Evolutionary conservation across 2,329 filamentous ascomycete genomes (phyloP).

Genomic region (Chaetomiaceae sp.): DNA sequence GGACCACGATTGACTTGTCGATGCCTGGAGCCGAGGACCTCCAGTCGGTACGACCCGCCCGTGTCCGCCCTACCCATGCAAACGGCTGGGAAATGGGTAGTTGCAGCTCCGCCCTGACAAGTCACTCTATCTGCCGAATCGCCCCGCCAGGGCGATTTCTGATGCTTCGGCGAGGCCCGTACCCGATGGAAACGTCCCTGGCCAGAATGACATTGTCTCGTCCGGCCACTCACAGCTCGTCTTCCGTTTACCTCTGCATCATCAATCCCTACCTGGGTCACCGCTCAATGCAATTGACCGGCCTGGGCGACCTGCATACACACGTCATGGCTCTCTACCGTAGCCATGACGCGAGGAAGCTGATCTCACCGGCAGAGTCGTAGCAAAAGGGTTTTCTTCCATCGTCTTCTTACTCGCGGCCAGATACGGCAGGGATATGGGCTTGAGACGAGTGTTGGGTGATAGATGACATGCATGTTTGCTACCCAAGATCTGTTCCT

Average conservation of each 20-base stretch:
- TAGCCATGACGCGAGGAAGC: neutral
- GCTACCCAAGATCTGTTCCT: conserved; percentile 30
- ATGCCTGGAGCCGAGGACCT: conserved; percentile 20
- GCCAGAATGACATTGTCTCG: conserved; percentile 11
- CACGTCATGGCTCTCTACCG: too few species aligned
- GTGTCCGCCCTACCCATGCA: conserved; percentile 11
- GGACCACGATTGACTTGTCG: conserved; percentile 19
- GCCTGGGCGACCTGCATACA: conserved; percentile 1
- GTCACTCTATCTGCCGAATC: conserved; percentile 9
- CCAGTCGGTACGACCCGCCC: conserved; percentile 15
- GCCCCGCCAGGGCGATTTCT: too few species aligned
- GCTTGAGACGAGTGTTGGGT: conserved; percentile 21
- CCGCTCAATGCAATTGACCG: conserved; percentile 18
- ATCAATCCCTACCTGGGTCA: neutral
- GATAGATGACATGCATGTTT: conserved; percentile 29
- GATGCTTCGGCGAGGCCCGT: conserved; percentile 11
- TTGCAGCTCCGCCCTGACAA: conserved; percentile 16
- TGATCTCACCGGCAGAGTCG: neutral
- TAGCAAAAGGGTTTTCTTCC: conserved; percentile 8
- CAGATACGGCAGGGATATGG: conserved; percentile 25
- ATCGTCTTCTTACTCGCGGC: conserved; percentile 13
- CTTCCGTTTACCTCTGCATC: conserved; percentile 8
- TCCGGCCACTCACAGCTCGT: conserved; percentile 1
- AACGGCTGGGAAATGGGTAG: conserved; percentile 22
- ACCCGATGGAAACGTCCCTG: conserved; percentile 1